Percentiles rank a stretch among this genome's conserved stretches.
Conservation (phyloP, 2,329 filamentous ascomycete genomes). For the Exophiala mesophila region DNA sequence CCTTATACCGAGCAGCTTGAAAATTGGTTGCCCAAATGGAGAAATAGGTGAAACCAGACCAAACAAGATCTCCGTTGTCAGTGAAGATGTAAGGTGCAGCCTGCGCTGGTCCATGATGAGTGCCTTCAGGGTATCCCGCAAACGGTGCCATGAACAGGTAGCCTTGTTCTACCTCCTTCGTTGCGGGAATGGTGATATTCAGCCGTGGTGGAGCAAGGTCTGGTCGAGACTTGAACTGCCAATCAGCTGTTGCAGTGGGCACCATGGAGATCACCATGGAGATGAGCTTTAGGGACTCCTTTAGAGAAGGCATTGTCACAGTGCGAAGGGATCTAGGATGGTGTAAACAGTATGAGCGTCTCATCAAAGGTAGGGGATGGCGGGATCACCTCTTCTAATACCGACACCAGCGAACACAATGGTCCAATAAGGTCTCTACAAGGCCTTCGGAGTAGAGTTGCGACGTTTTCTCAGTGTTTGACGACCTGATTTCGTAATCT, state of each 20-base stretch:
- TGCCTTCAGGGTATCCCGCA: conserved; percentile 11
- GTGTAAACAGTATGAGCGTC: too few species aligned
- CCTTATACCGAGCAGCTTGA: conserved; percentile 10
- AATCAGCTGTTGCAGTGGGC: conserved; percentile 34
- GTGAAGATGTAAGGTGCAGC: conserved; percentile 17
- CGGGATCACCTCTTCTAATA: too few species aligned
- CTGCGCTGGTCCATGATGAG: conserved; percentile 11
- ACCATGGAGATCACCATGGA: conserved; percentile 22
- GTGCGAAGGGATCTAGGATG: too few species aligned
- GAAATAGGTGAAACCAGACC: conserved; percentile 17
- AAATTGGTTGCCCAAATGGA: conserved; percentile 17
- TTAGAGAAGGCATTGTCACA: too few species aligned
- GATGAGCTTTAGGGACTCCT: too few species aligned
- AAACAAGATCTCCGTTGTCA: conserved; percentile 14
- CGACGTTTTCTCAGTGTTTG: too few species aligned
- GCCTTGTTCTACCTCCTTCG: conserved; percentile 28
- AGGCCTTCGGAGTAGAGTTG: too few species aligned
- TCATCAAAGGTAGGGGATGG: too few species aligned
- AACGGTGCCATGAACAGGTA: conserved; percentile 40
- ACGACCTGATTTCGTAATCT: too few species aligned
- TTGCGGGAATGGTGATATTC: conserved; percentile 32
- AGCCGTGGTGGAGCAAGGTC: conserved; percentile 45
- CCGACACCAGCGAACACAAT: too few species aligned
- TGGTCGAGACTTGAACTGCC: conserved; percentile 45
- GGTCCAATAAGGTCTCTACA: too few species aligned